Evolutionary conservation across 768 basidiomycete species (phyloP).

Genomic region (Mycena epipterygia): DNA sequence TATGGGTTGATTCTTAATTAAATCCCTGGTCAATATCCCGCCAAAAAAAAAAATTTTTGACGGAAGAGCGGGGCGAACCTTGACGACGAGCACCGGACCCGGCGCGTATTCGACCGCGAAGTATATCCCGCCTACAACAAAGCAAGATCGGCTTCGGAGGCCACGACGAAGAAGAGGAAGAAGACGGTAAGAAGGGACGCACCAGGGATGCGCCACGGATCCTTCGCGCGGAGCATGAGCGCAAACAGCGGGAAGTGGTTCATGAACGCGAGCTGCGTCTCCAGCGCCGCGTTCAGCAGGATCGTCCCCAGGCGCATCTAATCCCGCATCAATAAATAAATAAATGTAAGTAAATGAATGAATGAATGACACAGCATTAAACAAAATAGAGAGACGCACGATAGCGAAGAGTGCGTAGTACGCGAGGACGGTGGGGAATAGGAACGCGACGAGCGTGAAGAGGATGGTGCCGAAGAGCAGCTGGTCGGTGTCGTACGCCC

Average conservation of each 20-base stretch:
- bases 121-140: constrained; percentile 48
- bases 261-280: constrained; percentile 81
- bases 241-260: constrained; percentile 96
- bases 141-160: neutral
- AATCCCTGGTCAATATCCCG: neutral
- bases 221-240: constrained; percentile 86
- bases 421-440: constrained; percentile 87
- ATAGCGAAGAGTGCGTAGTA: constrained; percentile 88
- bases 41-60: neutral
- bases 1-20: constrained; percentile 64
- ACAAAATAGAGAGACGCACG: constrained; percentile 53
- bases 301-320: constrained; percentile 71
- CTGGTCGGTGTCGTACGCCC: constrained; percentile 94
- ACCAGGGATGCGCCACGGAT: constrained; percentile 89
- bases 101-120: constrained; percentile 45
- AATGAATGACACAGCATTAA: neutral
- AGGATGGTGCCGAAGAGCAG: constrained; percentile 94
- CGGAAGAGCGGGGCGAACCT: constrained; percentile 43
- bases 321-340: neutral
- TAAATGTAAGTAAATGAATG: neutral
- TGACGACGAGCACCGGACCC: constrained; percentile 46
- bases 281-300: constrained; percentile 70
- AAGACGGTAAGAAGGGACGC: constrained; percentile 24
- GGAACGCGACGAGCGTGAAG: constrained; percentile 84
- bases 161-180: neutral